Base-by-base conservation (phyloP, 352 stramenopile species). In the Globisporangium ultimum region DNA sequence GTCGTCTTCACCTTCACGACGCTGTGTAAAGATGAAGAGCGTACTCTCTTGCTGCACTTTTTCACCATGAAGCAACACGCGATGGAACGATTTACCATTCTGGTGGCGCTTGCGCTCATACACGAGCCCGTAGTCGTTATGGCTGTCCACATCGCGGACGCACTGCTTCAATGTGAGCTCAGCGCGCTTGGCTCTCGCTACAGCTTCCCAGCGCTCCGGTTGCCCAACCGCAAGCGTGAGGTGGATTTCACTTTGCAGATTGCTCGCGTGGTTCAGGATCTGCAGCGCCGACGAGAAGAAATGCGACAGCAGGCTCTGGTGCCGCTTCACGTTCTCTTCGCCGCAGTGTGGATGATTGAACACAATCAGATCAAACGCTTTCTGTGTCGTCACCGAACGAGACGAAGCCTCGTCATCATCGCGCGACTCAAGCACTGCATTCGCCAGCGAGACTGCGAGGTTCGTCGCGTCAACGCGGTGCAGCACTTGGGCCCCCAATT, bases 341-440 rank as follows among this genome's bases (percentile, higher is more conserved):
- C 90, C 93, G 55, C 93, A 88, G 67, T 98, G 93, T 14, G 93
- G 93, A 68, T 98, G 93, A 67, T 98, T 93, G 70, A 98, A 98
- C n/a, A 98, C 78, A 14, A 98, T 80, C 53, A 77, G 60, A 58
- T 94, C 76, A 40, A 93, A 96, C 18, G 5, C 5, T 32, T 32
- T 32, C 24, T 2, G 24, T 32, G 2, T 32, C 5, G 24, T 32
- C 24, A 5, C 2, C 24, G 24, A 32, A 32, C 2, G 24, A 32
- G 24, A 32, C 24, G 24, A 32, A 32, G 60, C 17, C 38, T 60
- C n/a, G 21, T 43, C 32, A 18, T 53, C 38, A 48, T 14, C 62
- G 32, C 10, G 60, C 50, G 43, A 58, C 38, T 48, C 64, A 40
- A 55, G 46, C 61, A 34, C 24, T 11, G 61, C 69, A 13, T 71